Conservation (phyloP, 441 rosid species). For the Eutrema salsugineum region DNA sequence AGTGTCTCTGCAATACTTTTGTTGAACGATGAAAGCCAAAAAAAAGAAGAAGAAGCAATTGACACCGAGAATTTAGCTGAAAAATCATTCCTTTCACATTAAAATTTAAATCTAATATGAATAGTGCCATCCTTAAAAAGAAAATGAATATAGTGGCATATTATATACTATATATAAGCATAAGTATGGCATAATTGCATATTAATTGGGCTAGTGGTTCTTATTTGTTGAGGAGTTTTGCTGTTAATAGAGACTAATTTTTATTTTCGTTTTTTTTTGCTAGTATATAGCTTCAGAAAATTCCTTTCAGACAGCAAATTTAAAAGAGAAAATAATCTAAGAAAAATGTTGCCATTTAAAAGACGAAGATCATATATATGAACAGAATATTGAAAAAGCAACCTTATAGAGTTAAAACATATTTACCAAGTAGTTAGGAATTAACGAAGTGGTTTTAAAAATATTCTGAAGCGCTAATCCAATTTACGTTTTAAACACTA, state of each 20-base stretch:
- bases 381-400: too few species aligned
- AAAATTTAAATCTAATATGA: background rate
- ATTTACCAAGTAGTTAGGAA: too few species aligned
- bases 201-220: too few species aligned
- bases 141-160: background rate
- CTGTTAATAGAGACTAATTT: too few species aligned
- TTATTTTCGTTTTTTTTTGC: slow-evolving; percentile 3
- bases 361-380: background rate
- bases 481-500: too few species aligned
- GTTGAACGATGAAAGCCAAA: slow-evolving; percentile 12
- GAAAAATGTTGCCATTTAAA: background rate
- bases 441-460: too few species aligned
- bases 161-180: background rate
- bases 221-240: too few species aligned
- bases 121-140: too few species aligned
- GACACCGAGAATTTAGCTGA: slow-evolving; percentile 16
- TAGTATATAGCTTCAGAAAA: background rate
- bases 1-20: slow-evolving; percentile 19
- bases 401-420: too few species aligned
- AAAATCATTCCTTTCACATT: slow-evolving; percentile 8
- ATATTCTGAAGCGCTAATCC: too few species aligned
- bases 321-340: background rate
- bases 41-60: background rate
- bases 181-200: background rate
- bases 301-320: background rate